These are phyloP conservation scores for Adansonia gregorii DNA, from an alignment of 441 rosid species.

Conservation along the genomic window DNA sequence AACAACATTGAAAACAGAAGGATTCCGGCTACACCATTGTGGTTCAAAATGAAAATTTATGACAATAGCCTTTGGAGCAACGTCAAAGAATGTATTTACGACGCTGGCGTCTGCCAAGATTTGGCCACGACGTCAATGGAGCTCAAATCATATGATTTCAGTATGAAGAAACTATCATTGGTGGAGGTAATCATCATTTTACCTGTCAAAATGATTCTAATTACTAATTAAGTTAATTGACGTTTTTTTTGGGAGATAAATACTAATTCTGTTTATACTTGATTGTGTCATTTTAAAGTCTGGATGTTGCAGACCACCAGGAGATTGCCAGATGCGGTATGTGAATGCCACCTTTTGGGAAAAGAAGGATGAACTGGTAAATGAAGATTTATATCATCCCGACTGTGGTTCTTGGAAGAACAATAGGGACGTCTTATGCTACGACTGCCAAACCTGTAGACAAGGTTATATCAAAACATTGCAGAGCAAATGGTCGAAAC, in stretches of 20 bases:
- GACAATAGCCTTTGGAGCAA: constrained; percentile 51
- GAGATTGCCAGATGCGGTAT: constrained; percentile 54
- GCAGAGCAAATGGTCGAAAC: constrained; percentile 68
- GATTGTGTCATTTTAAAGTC: constrained; percentile 36
- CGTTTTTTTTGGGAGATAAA: neutral
- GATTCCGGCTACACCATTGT: constrained; percentile 57
- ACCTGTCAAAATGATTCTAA: neutral
- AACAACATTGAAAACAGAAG: constrained; percentile 51
- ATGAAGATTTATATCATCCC: neutral
- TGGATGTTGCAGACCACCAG: constrained; percentile 81
- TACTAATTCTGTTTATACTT: neutral
- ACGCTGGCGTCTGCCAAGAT: constrained; percentile 47
- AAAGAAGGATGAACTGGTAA: constrained; percentile 12
- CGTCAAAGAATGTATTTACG: constrained; percentile 67
- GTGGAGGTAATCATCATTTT: constrained; percentile 51
- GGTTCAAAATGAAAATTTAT: constrained; percentile 57
- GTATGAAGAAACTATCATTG: constrained; percentile 45
- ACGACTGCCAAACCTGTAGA: constrained; percentile 62
- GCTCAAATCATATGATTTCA: constrained; percentile 45
- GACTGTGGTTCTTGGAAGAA: constrained; percentile 72
- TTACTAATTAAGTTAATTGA: neutral
- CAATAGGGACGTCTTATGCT: constrained; percentile 49
- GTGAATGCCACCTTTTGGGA: constrained; percentile 73
- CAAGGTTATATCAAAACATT: constrained; percentile 53
- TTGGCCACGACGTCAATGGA: constrained; percentile 34